These are phyloP conservation scores for Aspergillus sojae DNA, from an alignment of 2,329 filamentous ascomycete species.

Conservation along the genomic window DNA sequence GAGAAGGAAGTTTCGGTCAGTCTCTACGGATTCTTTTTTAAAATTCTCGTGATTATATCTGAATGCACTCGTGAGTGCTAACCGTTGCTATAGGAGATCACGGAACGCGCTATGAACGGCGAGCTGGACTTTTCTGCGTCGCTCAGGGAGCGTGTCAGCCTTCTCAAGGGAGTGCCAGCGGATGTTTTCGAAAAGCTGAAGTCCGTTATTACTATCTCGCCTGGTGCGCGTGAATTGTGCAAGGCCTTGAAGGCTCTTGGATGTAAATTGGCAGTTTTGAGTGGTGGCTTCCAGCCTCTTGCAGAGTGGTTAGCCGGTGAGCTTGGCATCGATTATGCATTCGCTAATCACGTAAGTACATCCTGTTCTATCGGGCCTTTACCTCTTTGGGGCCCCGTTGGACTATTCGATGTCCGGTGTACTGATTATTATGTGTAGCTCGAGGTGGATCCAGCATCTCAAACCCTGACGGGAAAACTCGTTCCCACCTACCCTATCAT, in stretches of 20 bases:
- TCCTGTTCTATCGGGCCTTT: not conserved
- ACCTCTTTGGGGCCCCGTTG: not conserved
- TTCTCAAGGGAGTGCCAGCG: constrained; percentile 78
- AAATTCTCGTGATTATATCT: not conserved
- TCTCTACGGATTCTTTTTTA: constrained; percentile 25
- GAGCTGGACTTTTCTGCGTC: constrained; percentile 89
- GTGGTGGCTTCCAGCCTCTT: constrained; percentile 87
- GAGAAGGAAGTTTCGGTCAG: constrained; percentile 72
- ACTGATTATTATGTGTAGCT: constrained; percentile 38
- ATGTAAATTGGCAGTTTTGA: constrained; percentile 85
- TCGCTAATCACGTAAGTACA: constrained; percentile 75
- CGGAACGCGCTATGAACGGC: constrained; percentile 90
- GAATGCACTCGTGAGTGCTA: constrained; percentile 2
- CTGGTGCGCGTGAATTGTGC: constrained; percentile 75
- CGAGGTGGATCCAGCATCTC: constrained; percentile 49
- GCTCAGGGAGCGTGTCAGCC: constrained; percentile 75
- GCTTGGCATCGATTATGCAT: constrained; percentile 82
- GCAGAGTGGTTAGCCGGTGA: constrained; percentile 81
- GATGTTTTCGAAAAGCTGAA: constrained; percentile 79
- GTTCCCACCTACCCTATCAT: constrained; percentile 59
- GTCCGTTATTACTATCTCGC: constrained; percentile 75
- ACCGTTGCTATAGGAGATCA: constrained; percentile 65
- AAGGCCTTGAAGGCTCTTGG: constrained; percentile 74
- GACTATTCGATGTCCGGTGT: not conserved
- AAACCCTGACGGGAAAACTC: constrained; percentile 60